Percentiles rank a stretch among this genome's conserved stretches.
Conservation (phyloP, 1,284 basidiomycete species). For the Fistulinella staudtii region DNA sequence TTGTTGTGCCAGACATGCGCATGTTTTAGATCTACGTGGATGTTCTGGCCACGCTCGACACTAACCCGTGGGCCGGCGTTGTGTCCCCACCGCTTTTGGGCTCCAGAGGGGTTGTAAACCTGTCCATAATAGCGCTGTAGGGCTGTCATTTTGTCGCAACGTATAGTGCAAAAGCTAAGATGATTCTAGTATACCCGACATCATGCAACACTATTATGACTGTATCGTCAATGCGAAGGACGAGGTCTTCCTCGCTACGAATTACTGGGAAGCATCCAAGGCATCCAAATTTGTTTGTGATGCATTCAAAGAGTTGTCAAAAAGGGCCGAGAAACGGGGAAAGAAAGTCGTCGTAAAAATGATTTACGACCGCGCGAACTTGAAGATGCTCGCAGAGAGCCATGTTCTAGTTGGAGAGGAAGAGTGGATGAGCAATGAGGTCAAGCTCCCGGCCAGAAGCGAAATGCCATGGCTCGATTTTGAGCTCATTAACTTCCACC, state of each 20-base stretch:
- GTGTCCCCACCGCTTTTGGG: slow-evolving; percentile 56
- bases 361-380: slow-evolving; percentile 66
- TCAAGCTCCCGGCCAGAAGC: slow-evolving; percentile 53
- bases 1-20: background rate
- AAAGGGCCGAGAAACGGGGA: slow-evolving; percentile 41
- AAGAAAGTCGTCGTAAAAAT: slow-evolving; percentile 56
- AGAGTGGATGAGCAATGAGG: slow-evolving; percentile 44
- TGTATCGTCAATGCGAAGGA: slow-evolving; percentile 55
- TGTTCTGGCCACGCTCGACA: slow-evolving; percentile 47
- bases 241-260: slow-evolving; percentile 61
- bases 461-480: slow-evolving; percentile 62
- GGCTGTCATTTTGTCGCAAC: slow-evolving; percentile 4
- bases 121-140: slow-evolving; percentile 45
- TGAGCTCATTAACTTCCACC: slow-evolving; percentile 54
- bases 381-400: slow-evolving; percentile 53
- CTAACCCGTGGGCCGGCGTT: slow-evolving; percentile 49
- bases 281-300: slow-evolving; percentile 50
- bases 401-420: slow-evolving; percentile 50
- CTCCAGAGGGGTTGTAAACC: slow-evolving; percentile 53
- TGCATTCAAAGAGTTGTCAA: slow-evolving; percentile 54
- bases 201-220: slow-evolving; percentile 56
- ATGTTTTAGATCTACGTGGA: slow-evolving; percentile 50
- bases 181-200: slow-evolving; percentile 51
- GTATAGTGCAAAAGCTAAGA: slow-evolving; percentile 4
- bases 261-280: slow-evolving; percentile 53